Percentiles rank a stretch among this genome's conserved stretches.
Conservation (phyloP, 2,329 filamentous ascomycete species). For the Hypoxylon sp. region DNA sequence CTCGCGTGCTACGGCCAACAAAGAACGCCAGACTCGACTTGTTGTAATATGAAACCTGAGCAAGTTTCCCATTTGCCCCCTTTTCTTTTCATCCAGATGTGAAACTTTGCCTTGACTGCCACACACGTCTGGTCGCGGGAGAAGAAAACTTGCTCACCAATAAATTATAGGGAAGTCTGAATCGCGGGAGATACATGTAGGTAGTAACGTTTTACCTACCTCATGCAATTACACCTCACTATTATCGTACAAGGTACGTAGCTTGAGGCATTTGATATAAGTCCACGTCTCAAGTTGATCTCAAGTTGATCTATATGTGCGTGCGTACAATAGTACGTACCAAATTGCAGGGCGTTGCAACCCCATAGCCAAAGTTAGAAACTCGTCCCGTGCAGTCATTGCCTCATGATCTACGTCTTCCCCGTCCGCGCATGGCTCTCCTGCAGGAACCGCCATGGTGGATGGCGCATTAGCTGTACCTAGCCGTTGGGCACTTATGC, state of each 20-base stretch:
- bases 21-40: constrained; percentile 28
- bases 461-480: constrained; percentile 8
- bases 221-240: neutral
- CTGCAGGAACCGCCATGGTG: constrained; percentile 27
- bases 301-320: constrained; percentile 3
- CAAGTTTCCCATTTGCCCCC: constrained; percentile 44
- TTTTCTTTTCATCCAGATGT: constrained; percentile 29
- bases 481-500: constrained; percentile 14
- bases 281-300: neutral
- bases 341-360: neutral
- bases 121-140: constrained; percentile 32
- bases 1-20: constrained; percentile 44
- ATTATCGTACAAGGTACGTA: neutral
- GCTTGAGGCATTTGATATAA: neutral
- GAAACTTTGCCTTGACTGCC: constrained; percentile 46
- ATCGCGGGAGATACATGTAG: constrained; percentile 1
- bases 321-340: no score
- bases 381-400: constrained; percentile 18
- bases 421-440: constrained; percentile 34
- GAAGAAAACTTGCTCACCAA: constrained; percentile 50
- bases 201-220: neutral
- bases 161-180: constrained; percentile 19
- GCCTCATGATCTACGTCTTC: constrained; percentile 39
- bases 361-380: constrained; percentile 7
- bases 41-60: constrained; percentile 48